Evolutionary conservation across 306 rosid species (phyloP).

Genomic region (Astragalus membranaceus): DNA sequence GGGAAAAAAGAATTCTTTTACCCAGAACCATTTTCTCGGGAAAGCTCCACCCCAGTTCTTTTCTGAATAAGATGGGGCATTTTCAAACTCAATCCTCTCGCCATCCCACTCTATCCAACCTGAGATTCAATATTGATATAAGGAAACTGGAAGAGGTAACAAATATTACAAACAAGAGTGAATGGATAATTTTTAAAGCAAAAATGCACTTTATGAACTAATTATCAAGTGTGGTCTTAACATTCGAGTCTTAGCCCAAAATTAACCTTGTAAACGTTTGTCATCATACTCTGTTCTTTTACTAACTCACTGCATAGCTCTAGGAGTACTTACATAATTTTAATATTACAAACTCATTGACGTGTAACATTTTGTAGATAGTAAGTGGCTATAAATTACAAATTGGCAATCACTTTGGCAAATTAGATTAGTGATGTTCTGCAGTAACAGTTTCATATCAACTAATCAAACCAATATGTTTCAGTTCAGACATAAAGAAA

Average conservation of each 20-base stretch:
- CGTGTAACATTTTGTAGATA: not conserved
- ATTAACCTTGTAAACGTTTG: not conserved
- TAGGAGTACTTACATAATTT: conserved; percentile 7
- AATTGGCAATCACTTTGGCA: not conserved
- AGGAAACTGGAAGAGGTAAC: conserved; percentile 8
- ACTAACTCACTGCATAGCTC: not conserved
- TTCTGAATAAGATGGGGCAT: conserved; percentile 93
- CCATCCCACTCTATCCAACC: conserved; percentile 99
- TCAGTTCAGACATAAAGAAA: not conserved
- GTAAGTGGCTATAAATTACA: not conserved
- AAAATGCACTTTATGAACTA: not conserved
- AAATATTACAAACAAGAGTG: not conserved
- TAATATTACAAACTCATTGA: not conserved
- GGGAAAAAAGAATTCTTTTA: conserved; percentile 32
- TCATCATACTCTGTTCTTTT: not conserved
- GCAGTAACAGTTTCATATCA: conserved; percentile 4
- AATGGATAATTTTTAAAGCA: not conserved
- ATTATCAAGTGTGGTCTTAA: not conserved
- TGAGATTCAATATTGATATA: conserved; percentile 62
- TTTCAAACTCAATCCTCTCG: conserved; percentile 78
- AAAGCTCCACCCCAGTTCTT: conserved; percentile 98
- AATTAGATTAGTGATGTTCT: not conserved
- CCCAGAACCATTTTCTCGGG: conserved; percentile 99
- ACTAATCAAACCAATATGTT: conserved; percentile 10
- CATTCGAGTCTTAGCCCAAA: not conserved